These are phyloP conservation scores for Protomyces gravidus DNA, from an alignment of 1,139 yeast species.

Conservation along the genomic window DNA sequence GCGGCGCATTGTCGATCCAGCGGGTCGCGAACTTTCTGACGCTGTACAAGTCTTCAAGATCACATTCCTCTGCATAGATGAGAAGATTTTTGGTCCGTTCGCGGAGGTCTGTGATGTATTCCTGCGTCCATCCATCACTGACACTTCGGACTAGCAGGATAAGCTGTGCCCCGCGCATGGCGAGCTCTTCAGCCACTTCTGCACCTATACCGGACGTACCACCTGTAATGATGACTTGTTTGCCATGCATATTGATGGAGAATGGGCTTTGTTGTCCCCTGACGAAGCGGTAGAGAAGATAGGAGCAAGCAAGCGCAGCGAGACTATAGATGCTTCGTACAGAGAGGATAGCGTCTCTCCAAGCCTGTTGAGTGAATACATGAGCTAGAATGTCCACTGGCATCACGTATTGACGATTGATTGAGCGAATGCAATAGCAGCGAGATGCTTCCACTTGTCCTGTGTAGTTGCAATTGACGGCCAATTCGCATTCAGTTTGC, in stretches of 20 bases:
- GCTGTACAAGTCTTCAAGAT: constrained; percentile 66
- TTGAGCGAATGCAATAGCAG: too few relatives aligned
- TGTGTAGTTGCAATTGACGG: not conserved
- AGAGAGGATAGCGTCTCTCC: constrained; percentile 5
- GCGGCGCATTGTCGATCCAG: constrained; percentile 89
- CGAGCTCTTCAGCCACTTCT: constrained; percentile 65
- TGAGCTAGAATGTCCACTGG: constrained; percentile 23
- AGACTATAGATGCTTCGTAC: not conserved
- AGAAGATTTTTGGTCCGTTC: constrained; percentile 62
- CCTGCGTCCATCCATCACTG: constrained; percentile 69
- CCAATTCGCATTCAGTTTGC: too few relatives aligned
- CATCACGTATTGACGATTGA: too few relatives aligned
- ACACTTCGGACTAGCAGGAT: constrained; percentile 63
- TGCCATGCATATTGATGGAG: constrained; percentile 89
- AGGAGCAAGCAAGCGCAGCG: not conserved
- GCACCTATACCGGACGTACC: constrained; percentile 93
- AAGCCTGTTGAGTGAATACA: constrained; percentile 10
- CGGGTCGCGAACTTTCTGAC: constrained; percentile 87
- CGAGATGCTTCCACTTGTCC: too few relatives aligned
- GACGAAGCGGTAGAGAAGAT: constrained; percentile 8
- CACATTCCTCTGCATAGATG: constrained; percentile 85
- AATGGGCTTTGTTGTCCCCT: constrained; percentile 55
- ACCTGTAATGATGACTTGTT: constrained; percentile 77
- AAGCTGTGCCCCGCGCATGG: constrained; percentile 78
- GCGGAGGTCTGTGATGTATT: constrained; percentile 72